phyloP scores from a whole-genome alignment of 2,329 filamentous ascomycete genomes.

The Exophiala viscosa region DNA sequence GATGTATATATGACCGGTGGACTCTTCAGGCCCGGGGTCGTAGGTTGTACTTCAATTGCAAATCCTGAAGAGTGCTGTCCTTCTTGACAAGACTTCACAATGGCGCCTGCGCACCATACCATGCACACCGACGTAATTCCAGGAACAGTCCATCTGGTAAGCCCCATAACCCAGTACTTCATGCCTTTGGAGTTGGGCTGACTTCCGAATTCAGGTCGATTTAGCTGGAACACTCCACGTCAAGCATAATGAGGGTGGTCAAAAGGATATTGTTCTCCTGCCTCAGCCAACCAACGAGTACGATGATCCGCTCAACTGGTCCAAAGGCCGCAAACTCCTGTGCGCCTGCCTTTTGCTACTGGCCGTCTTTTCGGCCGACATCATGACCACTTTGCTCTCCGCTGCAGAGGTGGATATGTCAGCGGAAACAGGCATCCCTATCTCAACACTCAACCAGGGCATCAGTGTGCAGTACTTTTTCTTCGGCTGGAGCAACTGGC shows the following conservation, averaged over 20 bases:
- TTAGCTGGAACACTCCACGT: constrained; percentile 4
- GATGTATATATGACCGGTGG: not conserved
- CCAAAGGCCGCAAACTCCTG: constrained; percentile 44
- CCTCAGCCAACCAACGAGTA: constrained; percentile 51
- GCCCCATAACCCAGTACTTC: not conserved
- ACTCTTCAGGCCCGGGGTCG: not conserved
- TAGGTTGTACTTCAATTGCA: not conserved
- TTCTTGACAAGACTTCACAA: not conserved
- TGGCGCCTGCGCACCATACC: not conserved
- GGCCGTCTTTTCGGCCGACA: constrained; percentile 54
- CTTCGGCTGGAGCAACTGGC: constrained; percentile 51
- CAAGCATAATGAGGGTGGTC: constrained; percentile 9
- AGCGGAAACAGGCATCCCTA: constrained; percentile 49
- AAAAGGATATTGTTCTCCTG: constrained; percentile 47
- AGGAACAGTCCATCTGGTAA: constrained; percentile 8
- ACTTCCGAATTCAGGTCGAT: not conserved
- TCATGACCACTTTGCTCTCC: constrained; percentile 52
- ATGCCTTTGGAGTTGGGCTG: not conserved
- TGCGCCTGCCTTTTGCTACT: constrained; percentile 50
- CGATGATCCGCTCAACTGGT: constrained; percentile 54
- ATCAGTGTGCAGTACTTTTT: constrained; percentile 54
- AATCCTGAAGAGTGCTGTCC: not conserved
- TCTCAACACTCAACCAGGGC: constrained; percentile 52
- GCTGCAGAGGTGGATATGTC: constrained; percentile 49
- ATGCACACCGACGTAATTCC: constrained; percentile 9